Evolutionary conservation across 73 alveolate species (phyloP).

Genomic region (Paramecium octaurelia): DNA sequence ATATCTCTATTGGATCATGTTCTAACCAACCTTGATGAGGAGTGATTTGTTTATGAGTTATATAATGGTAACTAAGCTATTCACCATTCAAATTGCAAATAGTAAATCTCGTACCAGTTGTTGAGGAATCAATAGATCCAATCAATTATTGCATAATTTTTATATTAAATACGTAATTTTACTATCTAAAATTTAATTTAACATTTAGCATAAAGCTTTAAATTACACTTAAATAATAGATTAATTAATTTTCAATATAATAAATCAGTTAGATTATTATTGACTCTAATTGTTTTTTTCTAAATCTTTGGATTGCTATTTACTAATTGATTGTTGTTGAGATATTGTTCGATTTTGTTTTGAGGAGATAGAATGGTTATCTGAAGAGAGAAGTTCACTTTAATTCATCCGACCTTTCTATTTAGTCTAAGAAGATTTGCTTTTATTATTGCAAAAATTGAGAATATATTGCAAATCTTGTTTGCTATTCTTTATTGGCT

Average conservation of each 20-base stretch:
- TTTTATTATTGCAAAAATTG: not conserved
- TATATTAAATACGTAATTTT: too few relatives aligned
- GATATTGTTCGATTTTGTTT: not conserved
- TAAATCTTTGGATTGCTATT: not conserved
- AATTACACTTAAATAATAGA: not conserved
- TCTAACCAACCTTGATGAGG: conserved; percentile 83
- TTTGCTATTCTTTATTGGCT: not conserved
- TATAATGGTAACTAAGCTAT: not conserved
- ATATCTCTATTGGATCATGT: conserved; percentile 82
- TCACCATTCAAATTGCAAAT: not conserved
- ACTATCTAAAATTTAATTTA: too few relatives aligned
- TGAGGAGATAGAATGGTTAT: not conserved
- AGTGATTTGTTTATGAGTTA: conserved; percentile 70
- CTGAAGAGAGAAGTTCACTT: not conserved
- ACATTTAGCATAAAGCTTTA: not conserved
- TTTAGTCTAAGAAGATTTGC: not conserved
- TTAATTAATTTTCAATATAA: not conserved
- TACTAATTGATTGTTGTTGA: not conserved
- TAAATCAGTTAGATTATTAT: not conserved
- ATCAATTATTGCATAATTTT: not conserved
- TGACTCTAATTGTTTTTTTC: not conserved
- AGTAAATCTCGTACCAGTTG: not conserved
- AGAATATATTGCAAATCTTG: not conserved
- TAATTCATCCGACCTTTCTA: not conserved
- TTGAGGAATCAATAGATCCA: not conserved